Conservation (phyloP, 2,329 filamentous ascomycete genomes). For the Leptographium galeiforme region DNA sequence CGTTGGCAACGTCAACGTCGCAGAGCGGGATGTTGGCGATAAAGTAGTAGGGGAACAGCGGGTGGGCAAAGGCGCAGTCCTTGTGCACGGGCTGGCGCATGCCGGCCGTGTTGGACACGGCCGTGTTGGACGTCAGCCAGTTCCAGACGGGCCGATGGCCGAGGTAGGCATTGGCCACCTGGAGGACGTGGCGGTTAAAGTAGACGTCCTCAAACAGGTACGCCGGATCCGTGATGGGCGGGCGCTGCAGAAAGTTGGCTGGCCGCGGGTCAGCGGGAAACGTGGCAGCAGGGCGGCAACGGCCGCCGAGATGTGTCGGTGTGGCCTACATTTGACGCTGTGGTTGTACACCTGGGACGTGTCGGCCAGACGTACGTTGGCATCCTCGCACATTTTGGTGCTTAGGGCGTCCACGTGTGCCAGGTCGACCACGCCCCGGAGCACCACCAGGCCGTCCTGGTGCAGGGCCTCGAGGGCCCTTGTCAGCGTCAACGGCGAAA, state of each 20-base stretch:
- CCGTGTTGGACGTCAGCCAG: conserved; percentile 26
- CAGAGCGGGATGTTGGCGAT: conserved; percentile 26
- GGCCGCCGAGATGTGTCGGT: neutral
- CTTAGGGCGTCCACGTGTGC: conserved; percentile 12
- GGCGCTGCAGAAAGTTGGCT: conserved; percentile 24
- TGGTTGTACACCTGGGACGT: conserved; percentile 12
- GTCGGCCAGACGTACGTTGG: conserved; percentile 9
- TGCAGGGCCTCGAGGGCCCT: conserved; percentile 12
- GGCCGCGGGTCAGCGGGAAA: too few relatives aligned
- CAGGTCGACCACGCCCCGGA: conserved; percentile 12
- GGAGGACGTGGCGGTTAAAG: conserved; percentile 26
- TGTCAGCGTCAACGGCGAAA: conserved; percentile 1
- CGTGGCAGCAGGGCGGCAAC: neutral
- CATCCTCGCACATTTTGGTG: conserved; percentile 11
- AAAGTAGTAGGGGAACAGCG: conserved; percentile 22
- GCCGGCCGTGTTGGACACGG: conserved; percentile 20
- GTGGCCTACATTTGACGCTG: conserved; percentile 12
- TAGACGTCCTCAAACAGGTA: conserved; percentile 24
- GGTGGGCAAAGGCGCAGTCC: conserved; percentile 23
- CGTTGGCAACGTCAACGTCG: conserved; percentile 20
- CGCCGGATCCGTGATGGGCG: conserved; percentile 19
- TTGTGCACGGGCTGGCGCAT: conserved; percentile 25
- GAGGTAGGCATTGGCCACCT: conserved; percentile 27
- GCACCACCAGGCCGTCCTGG: conserved; percentile 14
- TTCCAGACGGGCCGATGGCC: conserved; percentile 25